phyloP scores from a whole-genome alignment of 2,329 filamentous ascomycete genomes.

The Pseudogymnoascus verrucosus region DNA sequence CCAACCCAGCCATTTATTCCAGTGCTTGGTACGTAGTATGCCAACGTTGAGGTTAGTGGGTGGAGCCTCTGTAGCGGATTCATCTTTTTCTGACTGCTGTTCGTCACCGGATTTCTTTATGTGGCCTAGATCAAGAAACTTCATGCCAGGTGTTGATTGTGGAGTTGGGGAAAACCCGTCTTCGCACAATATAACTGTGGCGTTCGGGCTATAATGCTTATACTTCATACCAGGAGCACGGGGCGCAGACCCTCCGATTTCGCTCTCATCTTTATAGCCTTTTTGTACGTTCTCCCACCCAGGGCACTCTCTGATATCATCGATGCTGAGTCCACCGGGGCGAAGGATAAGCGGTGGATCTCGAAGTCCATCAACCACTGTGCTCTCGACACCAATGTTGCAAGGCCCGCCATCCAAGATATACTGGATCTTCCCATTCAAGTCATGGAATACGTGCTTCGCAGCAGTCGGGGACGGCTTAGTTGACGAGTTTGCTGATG shows the following conservation, averaged over 20 bases:
- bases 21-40: constrained; percentile 33
- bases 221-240: constrained; percentile 98
- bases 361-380: constrained; percentile 85
- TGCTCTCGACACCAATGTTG: constrained; percentile 88
- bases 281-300: constrained; percentile 76
- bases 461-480: constrained; percentile 88
- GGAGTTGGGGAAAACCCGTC: constrained; percentile 22
- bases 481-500: constrained; percentile 90
- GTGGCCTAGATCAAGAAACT: background rate
- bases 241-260: constrained; percentile 58
- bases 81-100: background rate
- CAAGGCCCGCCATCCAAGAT: constrained; percentile 87
- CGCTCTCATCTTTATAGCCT: constrained; percentile 70
- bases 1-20: constrained; percentile 26
- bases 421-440: constrained; percentile 71
- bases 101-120: too few relatives aligned
- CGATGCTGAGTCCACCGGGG: constrained; percentile 80
- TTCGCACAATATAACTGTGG: constrained; percentile 77
- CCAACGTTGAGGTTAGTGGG: constrained; percentile 24
- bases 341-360: constrained; percentile 73
- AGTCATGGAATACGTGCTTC: constrained; percentile 78
- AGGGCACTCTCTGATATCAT: constrained; percentile 61
- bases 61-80: constrained; percentile 8
- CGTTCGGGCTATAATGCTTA: constrained; percentile 90
- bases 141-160: background rate